phyloP scores from a whole-genome alignment of 345 rosid species.

The Isatis tinctoria region DNA sequence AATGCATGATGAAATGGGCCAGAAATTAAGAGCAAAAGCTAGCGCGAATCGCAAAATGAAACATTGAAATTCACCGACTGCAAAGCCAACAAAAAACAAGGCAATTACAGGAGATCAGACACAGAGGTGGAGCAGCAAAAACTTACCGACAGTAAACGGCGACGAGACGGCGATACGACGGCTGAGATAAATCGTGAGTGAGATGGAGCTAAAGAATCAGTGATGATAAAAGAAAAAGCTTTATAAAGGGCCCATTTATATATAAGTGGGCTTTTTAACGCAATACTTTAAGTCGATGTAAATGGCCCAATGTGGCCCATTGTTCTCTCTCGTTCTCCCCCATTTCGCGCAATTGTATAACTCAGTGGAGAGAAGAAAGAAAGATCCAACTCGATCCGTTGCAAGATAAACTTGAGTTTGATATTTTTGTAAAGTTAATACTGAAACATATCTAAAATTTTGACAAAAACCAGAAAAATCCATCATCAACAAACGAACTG shows the following conservation, averaged over 20 bases:
- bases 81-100: not conserved
- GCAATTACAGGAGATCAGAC: not conserved
- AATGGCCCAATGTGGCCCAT: too few species aligned
- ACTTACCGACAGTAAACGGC: not conserved
- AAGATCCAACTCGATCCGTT: constrained; percentile 23
- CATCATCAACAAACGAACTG: too few species aligned
- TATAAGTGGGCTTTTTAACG: too few species aligned
- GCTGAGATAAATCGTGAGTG: not conserved
- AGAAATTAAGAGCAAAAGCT: not conserved
- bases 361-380: constrained; percentile 25
- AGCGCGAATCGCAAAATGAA: not conserved
- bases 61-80: not conserved
- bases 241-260: too few species aligned
- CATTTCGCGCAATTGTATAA: not conserved
- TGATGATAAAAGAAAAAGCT: not conserved
- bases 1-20: not conserved
- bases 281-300: too few species aligned
- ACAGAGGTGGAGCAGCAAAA: not conserved
- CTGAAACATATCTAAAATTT: too few species aligned
- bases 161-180: too few species aligned
- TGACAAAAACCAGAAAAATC: too few species aligned
- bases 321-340: not conserved
- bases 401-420: too few species aligned
- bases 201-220: not conserved
- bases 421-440: too few species aligned